Base-by-base conservation (phyloP, 208 protist genomes). In the Leishmania braziliensis region DNA sequence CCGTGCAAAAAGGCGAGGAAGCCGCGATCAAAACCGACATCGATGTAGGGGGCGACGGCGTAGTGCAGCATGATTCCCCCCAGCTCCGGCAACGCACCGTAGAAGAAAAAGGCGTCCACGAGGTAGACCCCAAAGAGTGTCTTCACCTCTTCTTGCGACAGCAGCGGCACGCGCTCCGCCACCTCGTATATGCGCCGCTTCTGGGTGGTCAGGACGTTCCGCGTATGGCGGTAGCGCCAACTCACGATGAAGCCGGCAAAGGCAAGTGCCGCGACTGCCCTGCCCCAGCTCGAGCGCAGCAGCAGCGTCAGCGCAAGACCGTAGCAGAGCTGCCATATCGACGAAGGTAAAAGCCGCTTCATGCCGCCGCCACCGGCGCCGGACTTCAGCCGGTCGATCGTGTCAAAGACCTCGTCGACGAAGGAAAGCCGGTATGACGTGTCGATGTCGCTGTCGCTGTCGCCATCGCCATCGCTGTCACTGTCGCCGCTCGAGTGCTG, bases 41-140 rank as follows among this genome's bases (percentile, higher is more conserved):
- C 69, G n/a, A 96, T 77, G 72, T 89, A 93, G 0, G 93, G 93
- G 12, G 90, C 81, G 0, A 90, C 50, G 14, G 86, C 84, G 80
- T 91, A 93, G 84, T 93, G 93, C 58, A 93, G 73, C 72, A 89
- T 84, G 16, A 91, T 84, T 20, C 91, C 93, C 39, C 78, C 91
- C 81, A 82, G 39, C 68, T 88, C 82, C 14, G 91, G 83, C 51
- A 96, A 36, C 23, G 83, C 46, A 48, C 88, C 29, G 56, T 91
- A 94, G 78, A 93, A 93, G 53, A 92, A 81, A 53, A 90, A 74
- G 66, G 89, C 81, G 48, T 94, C 90, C 63, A 83, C 50, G 26
- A 93, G 53, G 81, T 92, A 94, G 4, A 90, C 91, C 58, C 62
- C 51, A 77, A 90, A 96, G 84, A 89, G 91, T 2, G 88, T 80